Conservation (phyloP, 768 basidiomycete genomes). For the Suillus occidentalis region DNA sequence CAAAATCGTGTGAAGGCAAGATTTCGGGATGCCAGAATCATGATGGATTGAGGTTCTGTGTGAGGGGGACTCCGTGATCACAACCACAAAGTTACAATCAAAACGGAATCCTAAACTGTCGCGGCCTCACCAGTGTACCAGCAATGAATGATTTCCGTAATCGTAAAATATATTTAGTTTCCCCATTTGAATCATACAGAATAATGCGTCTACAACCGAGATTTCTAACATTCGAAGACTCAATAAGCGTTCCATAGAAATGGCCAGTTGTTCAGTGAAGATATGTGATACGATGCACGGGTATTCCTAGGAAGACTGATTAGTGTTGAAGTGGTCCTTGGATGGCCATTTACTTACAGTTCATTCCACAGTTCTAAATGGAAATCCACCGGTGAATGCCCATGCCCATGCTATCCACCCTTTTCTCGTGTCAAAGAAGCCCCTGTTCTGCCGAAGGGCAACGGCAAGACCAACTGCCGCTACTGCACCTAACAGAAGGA, state of each 20-base stretch:
- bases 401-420: slow-evolving; percentile 1
- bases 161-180: neutral
- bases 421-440: neutral
- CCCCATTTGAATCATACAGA: no score
- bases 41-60: neutral
- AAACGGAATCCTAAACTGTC: neutral
- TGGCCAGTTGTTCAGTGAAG: neutral
- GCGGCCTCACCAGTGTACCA: no score
- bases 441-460: slow-evolving; percentile 33
- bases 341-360: neutral
- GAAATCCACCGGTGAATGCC: neutral
- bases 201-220: neutral
- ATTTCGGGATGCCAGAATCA: neutral
- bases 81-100: neutral
- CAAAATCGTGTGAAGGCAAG: neutral
- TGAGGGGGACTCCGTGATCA: neutral
- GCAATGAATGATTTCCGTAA: neutral
- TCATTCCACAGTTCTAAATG: neutral
- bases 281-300: neutral
- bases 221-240: neutral
- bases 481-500: slow-evolving; percentile 62
- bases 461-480: slow-evolving; percentile 71
- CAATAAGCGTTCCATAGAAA: neutral
- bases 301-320: neutral
- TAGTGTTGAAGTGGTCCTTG: neutral